phyloP scores from a whole-genome alignment of 352 stramenopile genomes.

The Thraustochytrium striatum region DNA sequence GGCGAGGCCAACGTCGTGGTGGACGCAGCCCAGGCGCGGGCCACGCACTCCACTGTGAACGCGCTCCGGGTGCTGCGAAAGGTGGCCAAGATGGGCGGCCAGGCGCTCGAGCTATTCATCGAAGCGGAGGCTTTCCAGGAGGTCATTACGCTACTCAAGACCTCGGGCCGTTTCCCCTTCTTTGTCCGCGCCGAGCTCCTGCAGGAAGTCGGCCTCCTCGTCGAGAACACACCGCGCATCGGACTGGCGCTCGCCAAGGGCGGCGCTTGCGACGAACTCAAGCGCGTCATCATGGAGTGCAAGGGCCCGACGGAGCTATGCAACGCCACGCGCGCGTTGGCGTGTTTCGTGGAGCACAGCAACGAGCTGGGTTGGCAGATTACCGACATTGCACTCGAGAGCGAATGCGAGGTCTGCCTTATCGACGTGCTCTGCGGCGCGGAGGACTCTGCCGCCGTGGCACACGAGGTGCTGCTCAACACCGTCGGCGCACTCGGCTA shows the following conservation, averaged over 20 bases:
- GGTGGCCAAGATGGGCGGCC: slow-evolving; percentile 18
- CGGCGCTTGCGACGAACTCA: slow-evolving; percentile 18
- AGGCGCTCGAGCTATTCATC: neutral
- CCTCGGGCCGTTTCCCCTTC: neutral
- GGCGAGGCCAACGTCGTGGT: neutral
- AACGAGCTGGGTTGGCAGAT: slow-evolving; percentile 10
- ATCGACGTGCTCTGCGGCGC: neutral
- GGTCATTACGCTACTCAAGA: neutral
- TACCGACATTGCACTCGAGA: slow-evolving; percentile 16
- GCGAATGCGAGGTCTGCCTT: slow-evolving; percentile 10
- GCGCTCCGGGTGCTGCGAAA: slow-evolving; percentile 12
- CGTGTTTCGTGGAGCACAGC: slow-evolving; percentile 39
- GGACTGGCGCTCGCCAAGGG: slow-evolving; percentile 6
- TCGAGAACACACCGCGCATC: slow-evolving; percentile 26
- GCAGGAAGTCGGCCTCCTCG: slow-evolving; percentile 37
- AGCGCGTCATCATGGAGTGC: neutral
- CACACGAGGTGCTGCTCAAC: slow-evolving; percentile 33
- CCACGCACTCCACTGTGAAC: slow-evolving; percentile 19
- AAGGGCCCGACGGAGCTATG: neutral
- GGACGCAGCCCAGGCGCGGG: neutral
- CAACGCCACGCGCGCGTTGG: slow-evolving; percentile 31
- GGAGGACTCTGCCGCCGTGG: neutral
- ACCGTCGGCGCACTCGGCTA: slow-evolving; percentile 27
- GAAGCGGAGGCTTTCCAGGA: neutral
- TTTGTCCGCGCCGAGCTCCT: slow-evolving; percentile 5